Percentiles rank a stretch among this genome's conserved stretches.
These are phyloP conservation scores for Taxillus chinensis DNA, from an alignment of 164 flowering plant genomes.

Conservation along the genomic window DNA sequence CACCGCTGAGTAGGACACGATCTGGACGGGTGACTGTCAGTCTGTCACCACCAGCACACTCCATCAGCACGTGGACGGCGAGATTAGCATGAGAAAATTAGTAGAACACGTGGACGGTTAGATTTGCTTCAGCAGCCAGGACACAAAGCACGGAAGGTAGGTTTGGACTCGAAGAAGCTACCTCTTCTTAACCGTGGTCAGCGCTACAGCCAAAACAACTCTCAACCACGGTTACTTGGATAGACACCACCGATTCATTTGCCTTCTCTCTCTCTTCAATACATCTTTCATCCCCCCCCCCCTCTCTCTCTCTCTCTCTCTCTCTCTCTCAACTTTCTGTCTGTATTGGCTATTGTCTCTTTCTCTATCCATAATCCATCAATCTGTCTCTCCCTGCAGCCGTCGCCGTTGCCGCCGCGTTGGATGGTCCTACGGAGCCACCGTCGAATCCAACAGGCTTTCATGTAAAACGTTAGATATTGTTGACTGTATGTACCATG, in stretches of 20 bases:
- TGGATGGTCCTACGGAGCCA: constrained; percentile 8
- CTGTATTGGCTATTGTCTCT: background rate
- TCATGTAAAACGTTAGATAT: background rate
- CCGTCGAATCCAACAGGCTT: constrained; percentile 4
- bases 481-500: too few relatives aligned
- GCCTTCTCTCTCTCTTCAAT: constrained; percentile 3
- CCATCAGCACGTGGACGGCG: too few relatives aligned
- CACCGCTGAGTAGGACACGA: too few relatives aligned
- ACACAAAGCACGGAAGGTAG: background rate
- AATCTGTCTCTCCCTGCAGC: background rate
- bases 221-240: constrained; percentile 27
- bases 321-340: background rate
- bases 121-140: constrained; percentile 9
- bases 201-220: background rate
- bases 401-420: constrained; percentile 15
- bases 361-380: background rate
- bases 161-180: background rate
- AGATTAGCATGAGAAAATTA: background rate
- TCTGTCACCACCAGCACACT: too few relatives aligned
- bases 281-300: background rate
- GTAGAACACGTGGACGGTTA: constrained; percentile 24
- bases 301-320: constrained; percentile 4
- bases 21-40: too few relatives aligned
- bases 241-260: constrained; percentile 10
- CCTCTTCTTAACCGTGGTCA: constrained; percentile 13